Base-by-base conservation (phyloP, 345 rosid genomes). In the Passiflora organensis region DNA sequence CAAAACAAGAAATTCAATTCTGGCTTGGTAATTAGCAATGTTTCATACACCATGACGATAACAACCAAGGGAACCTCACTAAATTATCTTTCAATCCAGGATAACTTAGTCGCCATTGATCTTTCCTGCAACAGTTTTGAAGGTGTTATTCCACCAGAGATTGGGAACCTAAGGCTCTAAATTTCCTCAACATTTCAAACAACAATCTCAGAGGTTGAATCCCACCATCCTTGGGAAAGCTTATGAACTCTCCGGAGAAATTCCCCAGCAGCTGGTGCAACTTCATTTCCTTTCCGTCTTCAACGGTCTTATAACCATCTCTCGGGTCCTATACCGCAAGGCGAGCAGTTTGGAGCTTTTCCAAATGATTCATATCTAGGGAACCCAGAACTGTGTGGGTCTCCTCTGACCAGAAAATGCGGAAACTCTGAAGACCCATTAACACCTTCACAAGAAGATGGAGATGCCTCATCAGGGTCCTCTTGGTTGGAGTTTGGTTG, bases 131-230 rank as follows among this genome's bases (percentile, higher is more conserved):
- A 65, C 19, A 1, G 2, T 1, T 65, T 65, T 9, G 19, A 52
- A 18, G 70, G 59, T 1, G 1, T 4, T 38, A 58, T 51, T 43
- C 58, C 59, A 20, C 32, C 16, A 17, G 24, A 11, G 0, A 16
- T 58, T 15, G 58, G 58, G 15, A 16, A 57, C 6, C 58, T 65
- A 6, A 12, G 6, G 44, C 48, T 15, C 64, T 65, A 13, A 5
- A 1, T 10, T 20, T 12, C 4, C 59, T 65, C 8, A 65, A 65
- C 21, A 12, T 58, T 17, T 58, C 64, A 10, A 51, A 65, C 17
- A 58, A 58, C 25, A 43, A 2, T 15, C 18, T 46, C 24, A 46
- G 11, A 0, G 91, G 87, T 1, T 77, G 79, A 12, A 53, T 53
- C 21, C 56, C 56, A 53, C 5, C 23, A 1, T 58, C 47, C 0